A percentile compares a stretch with the other conserved stretches of the same genome.
phyloP scores from a whole-genome alignment of 2,329 filamentous ascomycete species.

The Penicillium thymicola region DNA sequence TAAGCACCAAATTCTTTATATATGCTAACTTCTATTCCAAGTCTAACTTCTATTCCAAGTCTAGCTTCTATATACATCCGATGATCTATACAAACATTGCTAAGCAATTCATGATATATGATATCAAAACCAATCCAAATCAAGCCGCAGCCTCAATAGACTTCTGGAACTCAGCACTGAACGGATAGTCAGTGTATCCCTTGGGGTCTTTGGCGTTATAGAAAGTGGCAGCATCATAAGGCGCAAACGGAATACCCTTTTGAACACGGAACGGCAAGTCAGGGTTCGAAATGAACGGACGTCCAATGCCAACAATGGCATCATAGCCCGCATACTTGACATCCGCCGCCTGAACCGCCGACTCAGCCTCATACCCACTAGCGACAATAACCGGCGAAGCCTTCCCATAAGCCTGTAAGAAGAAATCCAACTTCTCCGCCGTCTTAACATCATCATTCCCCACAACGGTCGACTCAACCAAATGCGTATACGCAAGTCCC shows the following conservation, averaged over 20 bases:
- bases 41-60: background rate
- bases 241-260: conserved; percentile 36
- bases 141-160: conserved; percentile 21
- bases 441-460: conserved; percentile 32
- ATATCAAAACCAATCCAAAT: conserved; percentile 1
- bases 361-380: conserved; percentile 45
- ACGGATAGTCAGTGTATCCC: conserved; percentile 42
- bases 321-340: conserved; percentile 30
- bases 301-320: conserved; percentile 40
- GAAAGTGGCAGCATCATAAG: conserved; percentile 43
- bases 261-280: conserved; percentile 45
- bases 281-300: conserved; percentile 46
- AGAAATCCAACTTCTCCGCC: conserved; percentile 41
- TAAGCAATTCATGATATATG: conserved; percentile 7
- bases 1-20: background rate
- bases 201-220: conserved; percentile 36
- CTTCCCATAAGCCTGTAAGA: conserved; percentile 43
- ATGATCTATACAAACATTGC: conserved; percentile 2
- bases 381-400: conserved; percentile 51
- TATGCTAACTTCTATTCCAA: background rate
- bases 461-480: conserved; percentile 56
- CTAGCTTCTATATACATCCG: background rate
- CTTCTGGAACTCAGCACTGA: conserved; percentile 34
- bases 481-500: conserved; percentile 59
- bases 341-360: conserved; percentile 39